Base-by-base conservation (phyloP, 2,329 filamentous ascomycete genomes). In the Penicillium sp. region DNA sequence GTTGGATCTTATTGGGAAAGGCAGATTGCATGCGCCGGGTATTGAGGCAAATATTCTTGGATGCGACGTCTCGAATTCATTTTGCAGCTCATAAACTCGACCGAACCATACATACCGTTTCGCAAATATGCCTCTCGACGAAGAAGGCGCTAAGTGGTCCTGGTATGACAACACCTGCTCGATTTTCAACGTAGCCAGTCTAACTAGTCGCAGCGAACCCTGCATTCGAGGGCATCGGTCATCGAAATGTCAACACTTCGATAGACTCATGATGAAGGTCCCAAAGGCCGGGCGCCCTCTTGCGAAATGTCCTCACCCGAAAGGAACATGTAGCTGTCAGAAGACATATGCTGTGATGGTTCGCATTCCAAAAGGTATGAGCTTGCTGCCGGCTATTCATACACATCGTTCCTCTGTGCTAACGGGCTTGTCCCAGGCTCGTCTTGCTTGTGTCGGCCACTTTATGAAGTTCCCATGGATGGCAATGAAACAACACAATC, bases 181-280 rank as follows among this genome's bases (percentile, higher is more conserved):
- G 10, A 31, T 42, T 27, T 22, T 24, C 6, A 27, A 51, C 14
- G 41, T 34, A 27, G n/a, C 38, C 45, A 24, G 41, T 18, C 45
- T 58, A 41, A 53, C 22, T n/a, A 36, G 51, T 59, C 21, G 54
- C 42, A 79, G 77, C 55, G 76, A 79, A 58, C 76, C 77, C 60
- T 79, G 77, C 56, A 76, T 79, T 60, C 74, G 77, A 50, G 77
- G 77, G 16, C 77, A 79, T 63, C 73, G 77, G 48, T 79, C 77
- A 21, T 78, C 77, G 53, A 79, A 79, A 75, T 79, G 77, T 45
- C 73, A 74, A 51, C 77, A 80, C 60, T 76, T 73, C 48, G 77
- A 79, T 56, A 70, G 77, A 55, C 67, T 79, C 36, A 78, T 80
- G 73, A 75, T 79, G 62, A 77, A 77, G 62, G 77, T 80, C 21